These are phyloP conservation scores for Cladophialophora psammophila DNA, from an alignment of 2,329 filamentous ascomycete species.

Conservation along the genomic window DNA sequence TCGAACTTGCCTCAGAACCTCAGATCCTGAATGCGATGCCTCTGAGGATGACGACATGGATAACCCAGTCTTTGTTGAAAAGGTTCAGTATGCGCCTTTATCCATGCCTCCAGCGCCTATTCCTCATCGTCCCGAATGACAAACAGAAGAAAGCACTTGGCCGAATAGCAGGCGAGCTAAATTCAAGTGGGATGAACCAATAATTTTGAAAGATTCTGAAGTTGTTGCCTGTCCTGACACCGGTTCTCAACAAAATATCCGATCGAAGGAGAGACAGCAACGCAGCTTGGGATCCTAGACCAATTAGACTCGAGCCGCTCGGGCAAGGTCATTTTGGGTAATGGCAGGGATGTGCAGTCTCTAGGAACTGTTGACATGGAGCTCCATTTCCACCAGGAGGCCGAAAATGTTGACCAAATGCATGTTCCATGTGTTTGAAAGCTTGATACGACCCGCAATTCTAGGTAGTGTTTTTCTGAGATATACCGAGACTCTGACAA, in stretches of 20 bases:
- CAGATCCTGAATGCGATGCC: too few relatives aligned
- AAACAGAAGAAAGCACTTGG: not conserved
- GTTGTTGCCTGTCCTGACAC: not conserved
- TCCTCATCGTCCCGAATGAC: not conserved
- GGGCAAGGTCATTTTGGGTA: not conserved
- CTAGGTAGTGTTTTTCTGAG: conserved; percentile 1
- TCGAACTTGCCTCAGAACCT: too few relatives aligned
- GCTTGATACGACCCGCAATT: not conserved
- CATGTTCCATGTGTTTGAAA: conserved; percentile 10
- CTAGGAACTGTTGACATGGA: conserved; percentile 6
- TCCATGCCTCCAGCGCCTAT: not conserved
- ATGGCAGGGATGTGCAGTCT: not conserved
- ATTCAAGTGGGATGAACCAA: not conserved
- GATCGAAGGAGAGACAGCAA: not conserved
- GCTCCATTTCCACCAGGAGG: not conserved
- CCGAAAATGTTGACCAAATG: conserved; percentile 2
- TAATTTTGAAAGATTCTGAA: not conserved
- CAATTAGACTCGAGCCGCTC: conserved; percentile 1
- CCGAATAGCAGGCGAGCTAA: not conserved
- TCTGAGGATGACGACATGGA: not conserved
- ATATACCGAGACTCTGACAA: conserved; percentile 1
- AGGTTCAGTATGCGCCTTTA: not conserved
- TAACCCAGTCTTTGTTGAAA: not conserved
- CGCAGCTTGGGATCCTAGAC: not conserved
- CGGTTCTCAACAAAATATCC: not conserved